Base-by-base conservation (phyloP, 2,329 filamentous ascomycete genomes). In the Colletotrichum viniferum region DNA sequence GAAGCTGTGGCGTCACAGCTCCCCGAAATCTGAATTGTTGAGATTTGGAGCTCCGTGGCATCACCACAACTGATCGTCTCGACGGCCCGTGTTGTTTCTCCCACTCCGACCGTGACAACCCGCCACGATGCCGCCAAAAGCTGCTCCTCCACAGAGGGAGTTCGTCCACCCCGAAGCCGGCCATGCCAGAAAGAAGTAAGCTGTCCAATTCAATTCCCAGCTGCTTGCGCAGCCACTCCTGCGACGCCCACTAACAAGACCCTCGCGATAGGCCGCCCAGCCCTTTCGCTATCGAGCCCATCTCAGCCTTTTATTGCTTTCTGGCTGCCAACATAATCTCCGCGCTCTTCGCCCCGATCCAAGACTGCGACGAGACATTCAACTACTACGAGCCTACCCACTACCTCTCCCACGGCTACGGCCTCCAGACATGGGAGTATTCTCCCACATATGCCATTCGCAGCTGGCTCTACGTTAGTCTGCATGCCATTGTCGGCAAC, bases 351-450 rank as follows among this genome's bases (percentile, higher is more conserved):
- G 93, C 96, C 3, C 97, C 97, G 0, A 98, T 99, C 78, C 96
- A 98, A 83, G 97, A 99, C 85, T 99, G 97, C 83, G 97, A 99
- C 81, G 97, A 99, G 87, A 96, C 96, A 13, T 99, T 98, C 90
- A 99, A 99, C 84, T 99, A 98, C 88, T 99, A 96, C 96, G 97
- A 99, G 81, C 96, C 97, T 0, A 92, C 96, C 0, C 97, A 99
- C 85, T 99, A 98, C 84, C 90, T 99, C 32, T 94, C 92, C 74
- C 96, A 98, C 87, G 95, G 95, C 80, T 96, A 98, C 81, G 97
- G 96, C 52, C 89, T 98, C 66, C 96, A 99, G 86, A 99, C 97
- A 2, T 99, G 97, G 97, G 97, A 99, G 85, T 99, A 98, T 85
- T 98, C 96, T 1, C 97, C 97, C 7, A 93, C 96, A 73, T 98